A percentile compares a stretch with the other conserved stretches of the same genome.
These are phyloP conservation scores for Glaciozyma antarctica DNA, from an alignment of 768 basidiomycete species.

Conservation along the genomic window DNA sequence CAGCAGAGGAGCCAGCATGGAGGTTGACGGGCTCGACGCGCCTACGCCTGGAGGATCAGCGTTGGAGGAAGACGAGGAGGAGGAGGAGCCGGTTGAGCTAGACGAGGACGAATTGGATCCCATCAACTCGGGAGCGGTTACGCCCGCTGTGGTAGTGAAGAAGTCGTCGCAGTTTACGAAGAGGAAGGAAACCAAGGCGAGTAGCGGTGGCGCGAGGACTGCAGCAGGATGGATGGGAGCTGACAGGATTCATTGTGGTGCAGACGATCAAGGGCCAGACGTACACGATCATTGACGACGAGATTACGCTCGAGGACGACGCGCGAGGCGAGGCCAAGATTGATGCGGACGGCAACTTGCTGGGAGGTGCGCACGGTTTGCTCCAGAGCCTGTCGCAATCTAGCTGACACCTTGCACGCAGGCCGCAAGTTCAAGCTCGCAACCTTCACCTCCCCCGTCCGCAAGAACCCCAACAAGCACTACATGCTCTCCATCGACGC, in stretches of 20 bases:
- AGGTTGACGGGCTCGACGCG: not conserved
- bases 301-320: slow-evolving; percentile 73
- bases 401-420: slow-evolving; percentile 36
- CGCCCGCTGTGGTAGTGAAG: slow-evolving; percentile 41
- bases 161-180: slow-evolving; percentile 40
- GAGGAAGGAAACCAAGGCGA: slow-evolving; percentile 37
- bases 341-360: slow-evolving; percentile 67
- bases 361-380: slow-evolving; percentile 53
- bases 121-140: slow-evolving; percentile 38
- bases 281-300: slow-evolving; percentile 77
- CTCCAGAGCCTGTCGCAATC: slow-evolving; percentile 4
- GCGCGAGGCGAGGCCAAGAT: slow-evolving; percentile 86
- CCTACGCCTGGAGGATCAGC: no score
- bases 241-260: slow-evolving; percentile 25
- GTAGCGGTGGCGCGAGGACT: not conserved
- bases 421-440: slow-evolving; percentile 79
- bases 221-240: not conserved
- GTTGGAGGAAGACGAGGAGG: not conserved
- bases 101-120: slow-evolving; percentile 31
- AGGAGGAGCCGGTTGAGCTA: slow-evolving; percentile 10
- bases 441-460: slow-evolving; percentile 75
- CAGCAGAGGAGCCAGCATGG: not conserved
- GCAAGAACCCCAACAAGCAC: slow-evolving; percentile 62
- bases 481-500: slow-evolving; percentile 98
- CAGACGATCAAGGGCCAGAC: slow-evolving; percentile 55